Evolutionary conservation across 2,329 filamentous ascomycete genomes (phyloP).

Genomic region (Xylaria sp.): DNA sequence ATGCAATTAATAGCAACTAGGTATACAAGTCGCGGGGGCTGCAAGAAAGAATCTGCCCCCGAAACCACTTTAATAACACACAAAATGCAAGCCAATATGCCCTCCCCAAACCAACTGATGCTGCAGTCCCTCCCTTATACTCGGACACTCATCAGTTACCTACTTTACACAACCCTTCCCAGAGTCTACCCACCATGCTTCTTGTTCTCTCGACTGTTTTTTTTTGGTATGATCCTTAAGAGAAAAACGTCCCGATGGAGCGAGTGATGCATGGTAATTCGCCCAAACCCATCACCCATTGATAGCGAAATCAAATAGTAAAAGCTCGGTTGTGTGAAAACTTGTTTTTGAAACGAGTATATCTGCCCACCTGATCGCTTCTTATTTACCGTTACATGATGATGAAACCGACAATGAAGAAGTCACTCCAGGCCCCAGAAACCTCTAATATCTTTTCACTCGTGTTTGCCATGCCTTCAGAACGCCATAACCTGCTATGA

Average conservation of each 20-base stretch:
- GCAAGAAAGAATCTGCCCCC: too few species aligned
- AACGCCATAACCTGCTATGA: slow-evolving; percentile 15
- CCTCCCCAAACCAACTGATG: neutral
- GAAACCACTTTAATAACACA: neutral
- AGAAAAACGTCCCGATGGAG: neutral
- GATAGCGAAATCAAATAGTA: neutral
- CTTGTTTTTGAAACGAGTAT: neutral
- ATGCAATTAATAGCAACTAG: too few species aligned
- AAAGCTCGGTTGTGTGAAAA: slow-evolving; percentile 1
- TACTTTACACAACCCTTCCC: neutral
- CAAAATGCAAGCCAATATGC: neutral
- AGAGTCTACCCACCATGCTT: neutral
- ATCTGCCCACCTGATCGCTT: neutral
- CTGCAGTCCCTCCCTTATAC: slow-evolving; percentile 8
- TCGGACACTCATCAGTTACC: neutral
- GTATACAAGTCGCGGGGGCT: too few species aligned
- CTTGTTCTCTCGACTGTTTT: neutral
- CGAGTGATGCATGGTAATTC: neutral
- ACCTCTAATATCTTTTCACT: slow-evolving; percentile 14
- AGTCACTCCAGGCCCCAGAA: slow-evolving; percentile 3
- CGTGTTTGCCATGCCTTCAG: slow-evolving; percentile 11
- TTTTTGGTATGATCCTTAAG: neutral
- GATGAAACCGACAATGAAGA: neutral
- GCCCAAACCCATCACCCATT: slow-evolving; percentile 5
- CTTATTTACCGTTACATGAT: slow-evolving; percentile 14